Percentiles rank a stretch among this genome's conserved stretches.
Conservation (phyloP, 345 rosid species). For the Noccaea bulbosa region DNA sequence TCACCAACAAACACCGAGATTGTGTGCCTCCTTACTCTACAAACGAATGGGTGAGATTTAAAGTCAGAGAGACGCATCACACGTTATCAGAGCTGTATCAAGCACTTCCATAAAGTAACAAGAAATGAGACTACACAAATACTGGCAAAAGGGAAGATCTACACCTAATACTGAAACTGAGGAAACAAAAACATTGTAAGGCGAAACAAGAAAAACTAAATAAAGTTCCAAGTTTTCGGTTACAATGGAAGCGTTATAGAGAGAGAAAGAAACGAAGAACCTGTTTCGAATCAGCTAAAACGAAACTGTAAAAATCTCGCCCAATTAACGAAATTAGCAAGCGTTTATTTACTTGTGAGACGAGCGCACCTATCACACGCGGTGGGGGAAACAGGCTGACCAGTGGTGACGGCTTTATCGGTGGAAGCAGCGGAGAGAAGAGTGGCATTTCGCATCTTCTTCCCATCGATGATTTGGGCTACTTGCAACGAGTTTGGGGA, state of each 20-base stretch:
- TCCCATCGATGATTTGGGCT: conserved; percentile 33
- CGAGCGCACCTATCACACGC: conserved; percentile 27
- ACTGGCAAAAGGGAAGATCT: not conserved
- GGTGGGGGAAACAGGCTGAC: conserved; percentile 25
- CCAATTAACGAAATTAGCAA: conserved; percentile 10
- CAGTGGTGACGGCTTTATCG: conserved; percentile 27
- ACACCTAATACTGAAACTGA: not conserved
- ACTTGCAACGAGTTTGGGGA: conserved; percentile 32
- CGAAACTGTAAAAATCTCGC: not conserved
- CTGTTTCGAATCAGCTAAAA: conserved; percentile 9
- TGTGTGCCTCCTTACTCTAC: conserved; percentile 79
- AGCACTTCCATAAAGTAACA: too few relatives aligned
- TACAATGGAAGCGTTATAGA: not conserved
- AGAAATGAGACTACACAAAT: too few relatives aligned
- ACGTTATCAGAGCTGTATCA: not conserved
- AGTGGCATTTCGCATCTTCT: conserved; percentile 37
- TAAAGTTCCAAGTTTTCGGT: not conserved
- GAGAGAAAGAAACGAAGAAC: not conserved
- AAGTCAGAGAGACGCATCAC: conserved; percentile 10
- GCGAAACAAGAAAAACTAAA: not conserved
- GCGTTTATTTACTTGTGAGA: not conserved
- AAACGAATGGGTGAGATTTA: conserved; percentile 9
- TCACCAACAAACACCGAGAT: conserved; percentile 95
- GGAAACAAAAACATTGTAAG: not conserved
- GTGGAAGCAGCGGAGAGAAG: conserved; percentile 37